Evolutionary conservation across 371 early-diverging fungal species (phyloP).

Genomic region (Smittium mucronatum): DNA sequence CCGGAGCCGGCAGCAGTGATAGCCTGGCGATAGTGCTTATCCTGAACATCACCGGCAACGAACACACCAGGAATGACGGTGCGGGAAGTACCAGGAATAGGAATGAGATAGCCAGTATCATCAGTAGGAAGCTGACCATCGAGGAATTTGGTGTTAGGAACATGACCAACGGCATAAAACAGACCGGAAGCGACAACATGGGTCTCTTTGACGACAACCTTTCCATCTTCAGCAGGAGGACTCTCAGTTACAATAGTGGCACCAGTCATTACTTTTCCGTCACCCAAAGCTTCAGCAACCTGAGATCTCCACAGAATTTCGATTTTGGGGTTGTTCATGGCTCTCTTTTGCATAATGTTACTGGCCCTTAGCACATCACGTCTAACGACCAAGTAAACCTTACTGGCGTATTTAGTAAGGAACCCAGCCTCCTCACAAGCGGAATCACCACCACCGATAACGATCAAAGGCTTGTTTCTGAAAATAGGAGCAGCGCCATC

Average conservation of each 20-base stretch:
- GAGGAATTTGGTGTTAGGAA: conserved; percentile 75
- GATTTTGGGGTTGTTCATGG: conserved; percentile 74
- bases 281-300: conserved; percentile 75
- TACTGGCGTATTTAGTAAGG: conserved; percentile 82
- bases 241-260: conserved; percentile 19
- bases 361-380: conserved; percentile 92
- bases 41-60: conserved; percentile 98
- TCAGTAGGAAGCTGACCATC: conserved; percentile 62
- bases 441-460: conserved; percentile 98
- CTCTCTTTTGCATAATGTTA: conserved; percentile 87
- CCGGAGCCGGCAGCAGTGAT: conserved; percentile 61
- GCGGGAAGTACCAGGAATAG: conserved; percentile 61
- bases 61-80: conserved; percentile 88
- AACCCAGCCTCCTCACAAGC: conserved; percentile 97
- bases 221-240: no score
- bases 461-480: conserved; percentile 82
- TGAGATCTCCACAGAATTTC: conserved; percentile 82
- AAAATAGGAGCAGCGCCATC: conserved; percentile 97
- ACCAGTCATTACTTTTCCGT: conserved; percentile 46
- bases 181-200: conserved; percentile 73
- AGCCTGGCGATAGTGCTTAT: conserved; percentile 85
- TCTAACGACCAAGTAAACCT: conserved; percentile 90
- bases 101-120: conserved; percentile 80
- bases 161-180: conserved; percentile 99
- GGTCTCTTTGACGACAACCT: conserved; percentile 52